Evolutionary conservation across 441 rosid species (phyloP), one percentile per base, ranked within the genome.

Genomic region (Geranium incanum): DNA sequence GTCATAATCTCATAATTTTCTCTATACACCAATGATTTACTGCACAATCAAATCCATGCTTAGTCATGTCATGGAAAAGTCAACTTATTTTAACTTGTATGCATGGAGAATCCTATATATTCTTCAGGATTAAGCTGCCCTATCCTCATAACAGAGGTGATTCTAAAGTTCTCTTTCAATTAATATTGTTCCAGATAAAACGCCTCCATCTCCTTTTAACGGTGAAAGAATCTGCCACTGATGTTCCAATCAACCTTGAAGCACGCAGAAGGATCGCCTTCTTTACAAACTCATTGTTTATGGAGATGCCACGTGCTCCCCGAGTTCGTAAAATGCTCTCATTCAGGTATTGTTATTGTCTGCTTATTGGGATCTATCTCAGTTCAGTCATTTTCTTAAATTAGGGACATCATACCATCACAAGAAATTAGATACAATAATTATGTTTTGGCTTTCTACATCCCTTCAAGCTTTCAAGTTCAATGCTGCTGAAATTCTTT

Each of bases 221-320:
- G 7, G 96, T 89, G 72, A 95, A 88, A 81, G 99, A 92, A 81
- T 88, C 97, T 70, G 98, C 97, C 71, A 75, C 76, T 80, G 95
- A 95, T 74, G 89, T 95, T 68, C 99, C 98, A 63, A 83, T 82
- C 72, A 95, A 95, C 83, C 98, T 92, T 78, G 98, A 95, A 88
- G 99, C 99, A 7, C 90, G 97, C 67, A 88, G 99, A 79, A 87
- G 99, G 78, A 89, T 95, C 75, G 73, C 99, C 67, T 95, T 95
- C 84, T 92, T 95, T 82, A 75, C 98, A 70, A 95, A 95, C 73
- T 95, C 99, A 11, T 80, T 95, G 81, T 95, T 95, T 80, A 95
- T 92, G 99, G 97, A 95, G 72, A 92, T 95, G 95, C 99, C 98
- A 7, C 95, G 91, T 70, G 89, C 99, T 82, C 98, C 99, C 68